Conservation (phyloP, 225 moss, liverwort and hornwort species). For the Pleurozium schreberi region DNA sequence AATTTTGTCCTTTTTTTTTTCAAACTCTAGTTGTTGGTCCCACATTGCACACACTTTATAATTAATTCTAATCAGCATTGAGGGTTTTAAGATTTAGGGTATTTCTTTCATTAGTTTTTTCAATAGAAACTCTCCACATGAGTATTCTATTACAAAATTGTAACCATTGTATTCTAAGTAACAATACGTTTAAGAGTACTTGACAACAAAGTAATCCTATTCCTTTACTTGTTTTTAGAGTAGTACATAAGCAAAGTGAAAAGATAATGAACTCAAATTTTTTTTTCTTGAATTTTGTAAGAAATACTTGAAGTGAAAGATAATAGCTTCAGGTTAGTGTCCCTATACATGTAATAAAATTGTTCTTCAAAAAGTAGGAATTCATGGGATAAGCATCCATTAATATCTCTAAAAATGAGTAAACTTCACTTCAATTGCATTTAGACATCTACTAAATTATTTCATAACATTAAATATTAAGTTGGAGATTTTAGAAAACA, state of each 20-base stretch:
- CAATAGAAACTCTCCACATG: neutral
- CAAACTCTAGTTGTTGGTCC: no score
- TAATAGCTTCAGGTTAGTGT: neutral
- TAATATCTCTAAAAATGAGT: neutral
- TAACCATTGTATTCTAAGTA: no score
- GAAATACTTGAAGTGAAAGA: neutral
- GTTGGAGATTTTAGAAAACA: no score
- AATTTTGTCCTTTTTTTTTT: no score
- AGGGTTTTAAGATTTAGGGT: neutral
- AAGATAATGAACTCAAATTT: neutral
- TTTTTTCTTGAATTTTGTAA: neutral
- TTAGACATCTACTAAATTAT: neutral
- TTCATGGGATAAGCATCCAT: neutral
- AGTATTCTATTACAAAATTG: no score
- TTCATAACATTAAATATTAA: no score
- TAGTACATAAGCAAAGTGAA: neutral
- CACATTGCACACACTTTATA: no score
- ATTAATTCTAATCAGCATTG: no score
- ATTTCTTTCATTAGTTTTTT: neutral
- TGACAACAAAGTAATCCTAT: neutral
- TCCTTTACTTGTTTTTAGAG: neutral
- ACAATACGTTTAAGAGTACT: no score
- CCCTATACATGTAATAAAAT: rapidly evolving
- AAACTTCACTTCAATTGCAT: neutral
- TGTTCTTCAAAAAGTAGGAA: neutral